These are phyloP conservation scores for Tetrahymena malaccensis DNA, from an alignment of 73 alveolate genomes.

Conservation along the genomic window DNA sequence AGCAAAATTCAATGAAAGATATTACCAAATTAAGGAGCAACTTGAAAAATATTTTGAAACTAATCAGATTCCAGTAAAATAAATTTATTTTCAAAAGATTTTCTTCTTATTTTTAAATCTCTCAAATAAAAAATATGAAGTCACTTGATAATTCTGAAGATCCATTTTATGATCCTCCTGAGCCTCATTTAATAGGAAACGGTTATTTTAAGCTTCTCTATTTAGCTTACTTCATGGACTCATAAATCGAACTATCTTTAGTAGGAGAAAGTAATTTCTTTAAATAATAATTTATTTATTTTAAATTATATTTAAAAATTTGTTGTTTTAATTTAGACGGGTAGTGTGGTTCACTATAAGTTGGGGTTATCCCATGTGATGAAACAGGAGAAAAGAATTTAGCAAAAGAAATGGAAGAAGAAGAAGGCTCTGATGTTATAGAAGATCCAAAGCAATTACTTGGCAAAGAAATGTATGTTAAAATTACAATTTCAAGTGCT, in stretches of 20 bases:
- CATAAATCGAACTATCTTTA: slow-evolving; percentile 63
- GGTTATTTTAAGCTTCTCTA: slow-evolving; percentile 80
- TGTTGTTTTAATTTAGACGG: not conserved
- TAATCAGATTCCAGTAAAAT: slow-evolving; percentile 1
- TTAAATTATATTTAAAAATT: not conserved
- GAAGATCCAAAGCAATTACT: slow-evolving; percentile 33
- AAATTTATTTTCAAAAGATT: not conserved
- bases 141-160: slow-evolving; percentile 55
- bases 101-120: not conserved
- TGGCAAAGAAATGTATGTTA: slow-evolving; percentile 15
- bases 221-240: slow-evolving; percentile 81
- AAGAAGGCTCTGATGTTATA: slow-evolving; percentile 13
- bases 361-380: slow-evolving; percentile 66
- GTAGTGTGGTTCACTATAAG: slow-evolving; percentile 64
- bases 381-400: slow-evolving; percentile 64
- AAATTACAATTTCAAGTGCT: slow-evolving; percentile 21
- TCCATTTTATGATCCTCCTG: slow-evolving; percentile 87
- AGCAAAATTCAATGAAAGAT: slow-evolving; percentile 78
- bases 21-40: slow-evolving; percentile 75
- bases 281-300: not conserved
- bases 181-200: slow-evolving; percentile 74
- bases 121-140: not conserved
- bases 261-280: slow-evolving; percentile 50
- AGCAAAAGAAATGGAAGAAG: slow-evolving; percentile 57
- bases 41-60: slow-evolving; percentile 73